phyloP scores from a whole-genome alignment of 805 yeast species.

The Candida wancherniae region DNA sequence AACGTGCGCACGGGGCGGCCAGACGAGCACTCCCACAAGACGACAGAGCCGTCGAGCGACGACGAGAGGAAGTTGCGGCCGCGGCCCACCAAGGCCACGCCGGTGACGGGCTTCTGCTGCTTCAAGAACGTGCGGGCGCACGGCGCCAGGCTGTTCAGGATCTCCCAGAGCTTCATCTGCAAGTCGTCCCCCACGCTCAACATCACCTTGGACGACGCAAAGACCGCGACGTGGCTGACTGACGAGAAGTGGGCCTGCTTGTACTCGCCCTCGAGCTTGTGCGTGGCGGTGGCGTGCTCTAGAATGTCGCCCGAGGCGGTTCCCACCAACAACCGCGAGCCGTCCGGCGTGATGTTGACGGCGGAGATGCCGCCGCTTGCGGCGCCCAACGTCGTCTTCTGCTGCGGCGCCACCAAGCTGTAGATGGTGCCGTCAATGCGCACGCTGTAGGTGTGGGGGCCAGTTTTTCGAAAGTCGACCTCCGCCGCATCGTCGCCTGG shows the following conservation, averaged over 20 bases:
- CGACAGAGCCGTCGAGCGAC: constrained; percentile 50
- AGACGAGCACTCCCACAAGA: constrained; percentile 67
- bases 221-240: constrained; percentile 41
- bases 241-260: constrained; percentile 47
- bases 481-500: background rate
- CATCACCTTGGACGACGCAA: constrained; percentile 63
- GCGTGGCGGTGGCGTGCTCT: constrained; percentile 4
- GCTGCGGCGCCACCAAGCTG: constrained; percentile 3
- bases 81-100: constrained; percentile 48
- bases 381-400: constrained; percentile 4
- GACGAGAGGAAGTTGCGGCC: constrained; percentile 66
- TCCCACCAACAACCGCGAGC: constrained; percentile 7
- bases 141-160: constrained; percentile 14
- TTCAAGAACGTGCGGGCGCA: constrained; percentile 41
- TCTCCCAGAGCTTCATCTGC: constrained; percentile 58
- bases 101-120: constrained; percentile 48
- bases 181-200: constrained; percentile 57
- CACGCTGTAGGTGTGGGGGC: constrained; percentile 3
- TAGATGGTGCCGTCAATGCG: constrained; percentile 3
- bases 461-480: background rate
- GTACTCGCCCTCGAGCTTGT: constrained; percentile 1
- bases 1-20: constrained; percentile 41
- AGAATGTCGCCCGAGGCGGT: constrained; percentile 8
- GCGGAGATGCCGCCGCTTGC: constrained; percentile 3
- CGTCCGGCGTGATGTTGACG: constrained; percentile 6